These are phyloP conservation scores for Candida palmyrensis DNA, from an alignment of 805 yeast species.

Conservation along the genomic window DNA sequence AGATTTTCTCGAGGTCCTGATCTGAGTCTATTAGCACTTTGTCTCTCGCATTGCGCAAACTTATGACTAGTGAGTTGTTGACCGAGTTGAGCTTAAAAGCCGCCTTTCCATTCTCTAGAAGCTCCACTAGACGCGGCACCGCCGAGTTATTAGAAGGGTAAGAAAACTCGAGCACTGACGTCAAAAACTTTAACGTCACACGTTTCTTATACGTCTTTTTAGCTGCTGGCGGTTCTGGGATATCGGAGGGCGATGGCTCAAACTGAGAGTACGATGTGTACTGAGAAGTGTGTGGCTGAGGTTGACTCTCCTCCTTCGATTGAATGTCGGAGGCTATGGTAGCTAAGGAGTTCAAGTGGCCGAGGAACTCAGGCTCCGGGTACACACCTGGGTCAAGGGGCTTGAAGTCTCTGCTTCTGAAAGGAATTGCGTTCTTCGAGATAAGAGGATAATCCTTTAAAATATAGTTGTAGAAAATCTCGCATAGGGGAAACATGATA, in stretches of 20 bases:
- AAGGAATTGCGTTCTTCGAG: conserved; percentile 28
- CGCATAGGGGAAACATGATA: conserved; percentile 60
- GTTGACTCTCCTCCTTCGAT: conserved; percentile 7
- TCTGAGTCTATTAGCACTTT: conserved; percentile 27
- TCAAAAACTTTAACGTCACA: conserved; percentile 45
- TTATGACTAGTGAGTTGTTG: conserved; percentile 10
- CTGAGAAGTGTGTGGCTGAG: background rate
- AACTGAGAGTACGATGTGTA: background rate
- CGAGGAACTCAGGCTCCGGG: conserved; percentile 9
- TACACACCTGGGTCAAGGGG: conserved; percentile 1
- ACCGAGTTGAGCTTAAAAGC: conserved; percentile 47
- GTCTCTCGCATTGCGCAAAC: conserved; percentile 19
- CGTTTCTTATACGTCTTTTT: conserved; percentile 14
- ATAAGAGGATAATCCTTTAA: conserved; percentile 62
- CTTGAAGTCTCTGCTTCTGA: conserved; percentile 13
- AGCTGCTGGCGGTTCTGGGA: background rate
- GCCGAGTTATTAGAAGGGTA: conserved; percentile 63
- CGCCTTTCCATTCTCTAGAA: conserved; percentile 69
- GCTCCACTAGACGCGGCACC: conserved; percentile 74
- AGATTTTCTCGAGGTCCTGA: conserved; percentile 34
- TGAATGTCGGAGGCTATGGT: conserved; percentile 28
- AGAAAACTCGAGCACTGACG: conserved; percentile 55
- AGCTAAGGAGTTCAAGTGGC: conserved; percentile 25
- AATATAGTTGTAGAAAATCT: conserved; percentile 57
- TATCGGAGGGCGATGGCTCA: background rate